Evolutionary conservation across 257 asterid species (phyloP).

Genomic region (Anisodus acutangulus): DNA sequence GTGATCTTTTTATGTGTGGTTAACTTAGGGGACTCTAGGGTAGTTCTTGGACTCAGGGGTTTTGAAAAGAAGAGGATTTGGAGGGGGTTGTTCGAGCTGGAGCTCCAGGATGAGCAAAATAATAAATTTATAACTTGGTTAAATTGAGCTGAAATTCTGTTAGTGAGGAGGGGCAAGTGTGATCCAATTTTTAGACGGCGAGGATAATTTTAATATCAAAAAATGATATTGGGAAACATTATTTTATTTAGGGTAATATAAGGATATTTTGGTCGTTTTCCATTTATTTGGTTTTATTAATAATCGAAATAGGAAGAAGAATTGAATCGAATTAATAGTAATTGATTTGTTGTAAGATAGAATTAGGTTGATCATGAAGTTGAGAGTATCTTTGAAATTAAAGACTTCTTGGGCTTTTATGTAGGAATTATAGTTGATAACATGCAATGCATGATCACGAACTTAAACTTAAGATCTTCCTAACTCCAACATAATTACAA

Average conservation of each 20-base stretch:
- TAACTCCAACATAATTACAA: not conserved
- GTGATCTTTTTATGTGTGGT: no score
- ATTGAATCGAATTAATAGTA: not conserved
- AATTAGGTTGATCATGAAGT: conserved; percentile 26
- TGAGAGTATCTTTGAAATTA: not conserved
- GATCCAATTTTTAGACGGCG: not conserved
- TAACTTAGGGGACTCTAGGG: no score
- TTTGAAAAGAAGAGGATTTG: no score
- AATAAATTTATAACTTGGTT: no score
- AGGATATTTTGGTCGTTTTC: not conserved
- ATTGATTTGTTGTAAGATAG: not conserved
- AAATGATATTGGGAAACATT: not conserved
- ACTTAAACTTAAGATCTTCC: conserved; percentile 4
- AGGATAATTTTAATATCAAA: not conserved
- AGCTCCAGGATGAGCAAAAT: no score
- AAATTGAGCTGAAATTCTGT: not conserved
- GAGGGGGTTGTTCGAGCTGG: no score
- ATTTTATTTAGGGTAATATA: no score
- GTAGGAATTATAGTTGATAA: not conserved
- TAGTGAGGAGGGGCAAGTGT: not conserved
- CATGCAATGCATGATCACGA: conserved; percentile 5
- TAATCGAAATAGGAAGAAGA: not conserved
- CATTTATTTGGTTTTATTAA: not conserved
- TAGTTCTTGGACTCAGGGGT: no score
- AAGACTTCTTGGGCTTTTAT: not conserved